A percentile compares a stretch with the other conserved stretches of the same genome.
phyloP scores from a whole-genome alignment of 768 basidiomycete genomes.

The Pluteus cervinus region DNA sequence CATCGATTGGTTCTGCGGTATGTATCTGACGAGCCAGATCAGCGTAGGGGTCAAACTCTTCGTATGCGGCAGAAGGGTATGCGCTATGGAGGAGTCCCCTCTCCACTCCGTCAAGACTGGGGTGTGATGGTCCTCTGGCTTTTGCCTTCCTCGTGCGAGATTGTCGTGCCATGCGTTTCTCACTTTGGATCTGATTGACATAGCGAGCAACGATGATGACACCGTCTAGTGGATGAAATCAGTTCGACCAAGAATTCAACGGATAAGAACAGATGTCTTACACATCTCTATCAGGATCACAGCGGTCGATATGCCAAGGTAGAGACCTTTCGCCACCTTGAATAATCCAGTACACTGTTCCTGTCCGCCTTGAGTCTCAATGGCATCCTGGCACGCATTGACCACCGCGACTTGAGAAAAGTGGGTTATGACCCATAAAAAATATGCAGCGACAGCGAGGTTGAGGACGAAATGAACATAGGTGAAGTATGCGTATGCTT shows the following conservation, averaged over 20 bases:
- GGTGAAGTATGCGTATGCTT: conserved; percentile 49
- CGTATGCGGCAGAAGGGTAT: conserved; percentile 10
- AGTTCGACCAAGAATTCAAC: conserved; percentile 3
- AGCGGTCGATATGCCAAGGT: conserved; percentile 34
- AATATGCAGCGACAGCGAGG: conserved; percentile 43
- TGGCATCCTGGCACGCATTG: conserved; percentile 38
- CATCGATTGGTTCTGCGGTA: conserved; percentile 9
- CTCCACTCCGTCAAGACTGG: too few species aligned
- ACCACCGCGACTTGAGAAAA: conserved; percentile 35
- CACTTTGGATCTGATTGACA: conserved; percentile 41
- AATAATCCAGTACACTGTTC: conserved; percentile 39
- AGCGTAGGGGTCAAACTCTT: conserved; percentile 35
- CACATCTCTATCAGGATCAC: conserved; percentile 52
- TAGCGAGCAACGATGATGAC: conserved; percentile 48
- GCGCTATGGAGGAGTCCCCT: conserved; percentile 18
- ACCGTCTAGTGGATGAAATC: conserved; percentile 34
- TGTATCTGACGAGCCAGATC: conserved; percentile 14
- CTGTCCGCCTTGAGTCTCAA: conserved; percentile 33
- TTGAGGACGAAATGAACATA: conserved; percentile 55
- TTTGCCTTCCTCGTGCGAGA: conserved; percentile 28
- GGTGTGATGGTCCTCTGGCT: conserved; percentile 27
- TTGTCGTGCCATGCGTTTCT: conserved; percentile 38
- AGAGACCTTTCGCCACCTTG: conserved; percentile 36
- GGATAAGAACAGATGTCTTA: conserved; percentile 24
- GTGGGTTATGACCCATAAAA: conserved; percentile 43